phyloP scores from a whole-genome alignment of 176 grass and related monocot genomes.

The Dendrocalamus sinicus region DNA sequence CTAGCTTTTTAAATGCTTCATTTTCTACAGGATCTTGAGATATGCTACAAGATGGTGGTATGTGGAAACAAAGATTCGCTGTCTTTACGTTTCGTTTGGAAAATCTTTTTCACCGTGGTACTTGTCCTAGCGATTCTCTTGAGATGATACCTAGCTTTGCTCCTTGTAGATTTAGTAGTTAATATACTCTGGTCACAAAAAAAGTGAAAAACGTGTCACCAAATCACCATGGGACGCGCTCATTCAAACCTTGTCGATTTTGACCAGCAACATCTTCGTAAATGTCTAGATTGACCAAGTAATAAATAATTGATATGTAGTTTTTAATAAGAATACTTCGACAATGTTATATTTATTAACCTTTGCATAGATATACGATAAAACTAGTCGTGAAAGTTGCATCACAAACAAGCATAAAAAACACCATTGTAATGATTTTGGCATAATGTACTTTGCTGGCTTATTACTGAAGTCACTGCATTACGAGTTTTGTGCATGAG shows the following conservation, averaged over 20 bases:
- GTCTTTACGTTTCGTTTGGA: conserved; percentile 12
- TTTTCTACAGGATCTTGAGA: conserved; percentile 46
- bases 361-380: background rate
- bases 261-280: background rate
- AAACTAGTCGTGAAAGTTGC: background rate
- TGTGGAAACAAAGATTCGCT: conserved; percentile 49
- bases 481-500: background rate
- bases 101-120: conserved; percentile 4
- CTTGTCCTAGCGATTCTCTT: background rate
- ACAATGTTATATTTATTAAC: background rate
- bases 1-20: conserved; percentile 38
- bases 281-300: background rate
- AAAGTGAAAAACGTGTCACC: background rate
- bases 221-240: background rate
- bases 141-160: conserved; percentile 3
- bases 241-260: conserved; percentile 1
- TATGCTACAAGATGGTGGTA: conserved; percentile 55
- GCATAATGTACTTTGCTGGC: background rate
- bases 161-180: conserved; percentile 6
- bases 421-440: background rate
- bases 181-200: background rate
- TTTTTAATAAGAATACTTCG: background rate
- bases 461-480: background rate
- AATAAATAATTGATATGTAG: background rate
- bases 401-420: background rate